Evolutionary conservation across 2,329 filamentous ascomycete genomes (phyloP), one percentile per base, ranked within the genome.

Genomic region (Pyrenochaeta sp.): DNA sequence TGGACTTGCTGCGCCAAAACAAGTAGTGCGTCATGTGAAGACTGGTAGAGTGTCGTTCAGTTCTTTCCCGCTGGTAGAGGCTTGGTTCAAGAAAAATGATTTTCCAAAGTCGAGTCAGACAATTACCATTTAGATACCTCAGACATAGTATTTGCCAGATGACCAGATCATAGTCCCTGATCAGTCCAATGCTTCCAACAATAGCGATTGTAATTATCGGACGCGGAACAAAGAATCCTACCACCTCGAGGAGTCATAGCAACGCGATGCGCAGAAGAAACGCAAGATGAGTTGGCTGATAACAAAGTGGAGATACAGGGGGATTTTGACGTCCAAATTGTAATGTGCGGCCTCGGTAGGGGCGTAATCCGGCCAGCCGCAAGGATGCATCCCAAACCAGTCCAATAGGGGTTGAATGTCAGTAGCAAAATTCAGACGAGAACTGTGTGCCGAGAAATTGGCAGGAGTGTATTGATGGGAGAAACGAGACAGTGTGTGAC

Each of bases 271-370:
- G 64, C 58, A 61, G 58, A 65, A 62, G 59, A 62, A 69, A 72
- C 72, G 74, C 73, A 76, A 65, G 73, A 62, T 76, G 74, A 75
- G 74, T 72, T 77, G 74, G 73, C 73, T 67, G 68, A 72, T 72
- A 67, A 58, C 57, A 50, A 59, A 64, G 68, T 69, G 68, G 68
- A 61, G 59, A 61, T 58, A 61, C 59, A 54, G 50, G 54, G 60
- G 56, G 61, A 69, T 66, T 67, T 72, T 59, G 59, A 65, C 55
- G 55, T 58, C 52, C 51, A 53, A 68, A 66, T 60, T 65, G 61
- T 66, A 62, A 59, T 75, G 69, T 73, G 71, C 42, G 73, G 58
- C 58, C 59, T 72, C 69, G 70, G 67, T 68, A 68, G 65, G 66
- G 62, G 58, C 37, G 50, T 54, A 58, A 54, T 42, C 64, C 69